phyloP scores from a whole-genome alignment of 345 rosid species.

The Pistacia atlantica region DNA sequence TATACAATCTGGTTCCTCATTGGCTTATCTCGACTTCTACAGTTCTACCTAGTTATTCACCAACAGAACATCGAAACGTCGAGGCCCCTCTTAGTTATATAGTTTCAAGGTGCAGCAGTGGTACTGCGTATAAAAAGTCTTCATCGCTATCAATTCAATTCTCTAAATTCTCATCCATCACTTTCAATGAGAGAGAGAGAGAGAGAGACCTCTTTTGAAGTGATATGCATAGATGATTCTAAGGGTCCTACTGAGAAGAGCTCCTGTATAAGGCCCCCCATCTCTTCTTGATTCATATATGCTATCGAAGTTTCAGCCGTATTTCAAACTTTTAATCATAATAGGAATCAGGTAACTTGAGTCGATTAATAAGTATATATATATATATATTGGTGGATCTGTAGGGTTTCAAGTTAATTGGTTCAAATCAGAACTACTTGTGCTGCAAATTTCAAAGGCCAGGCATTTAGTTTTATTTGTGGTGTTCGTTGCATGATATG shows the following conservation, averaged over 20 bases:
- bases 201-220: conserved; percentile 43
- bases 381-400: neutral
- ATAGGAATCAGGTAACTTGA: neutral
- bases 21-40: conserved; percentile 17
- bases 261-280: conserved; percentile 31
- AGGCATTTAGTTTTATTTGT: neutral
- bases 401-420: conserved; percentile 12
- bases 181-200: neutral
- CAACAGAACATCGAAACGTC: conserved; percentile 52
- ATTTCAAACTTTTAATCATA: conserved; percentile 39
- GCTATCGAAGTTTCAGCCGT: conserved; percentile 28
- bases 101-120: conserved; percentile 22
- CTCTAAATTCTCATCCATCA: neutral
- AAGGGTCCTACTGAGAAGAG: conserved; percentile 34
- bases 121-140: conserved; percentile 33
- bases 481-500: neutral
- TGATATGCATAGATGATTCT: conserved; percentile 50
- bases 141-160: conserved; percentile 35
- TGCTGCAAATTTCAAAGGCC: neutral
- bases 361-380: conserved; percentile 10
- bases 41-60: conserved; percentile 31
- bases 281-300: conserved; percentile 24
- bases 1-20: conserved; percentile 13
- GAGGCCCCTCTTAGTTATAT: conserved; percentile 5
- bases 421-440: neutral